Evolutionary conservation across 176 grass and related monocot genomes (phyloP).

Genomic region (Echinochloa phyllopogon): DNA sequence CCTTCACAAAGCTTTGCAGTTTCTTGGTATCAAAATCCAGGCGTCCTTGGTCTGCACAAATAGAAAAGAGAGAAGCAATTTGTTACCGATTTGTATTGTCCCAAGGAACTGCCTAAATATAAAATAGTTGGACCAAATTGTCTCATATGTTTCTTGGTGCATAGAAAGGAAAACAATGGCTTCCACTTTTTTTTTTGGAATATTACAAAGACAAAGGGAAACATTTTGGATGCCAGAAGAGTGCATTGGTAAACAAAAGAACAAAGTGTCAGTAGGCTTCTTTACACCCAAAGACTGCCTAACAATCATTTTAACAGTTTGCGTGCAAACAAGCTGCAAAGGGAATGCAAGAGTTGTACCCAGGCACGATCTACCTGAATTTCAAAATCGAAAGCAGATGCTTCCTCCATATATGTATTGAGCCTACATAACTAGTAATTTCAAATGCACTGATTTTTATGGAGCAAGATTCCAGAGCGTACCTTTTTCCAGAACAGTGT

Average conservation of each 20-base stretch:
- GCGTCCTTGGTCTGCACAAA: conserved; percentile 64
- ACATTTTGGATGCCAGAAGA: background rate
- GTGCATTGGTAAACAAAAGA: background rate
- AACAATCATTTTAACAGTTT: conserved; percentile 15
- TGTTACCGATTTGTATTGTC: background rate
- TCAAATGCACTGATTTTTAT: conserved; percentile 27
- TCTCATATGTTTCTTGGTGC: background rate
- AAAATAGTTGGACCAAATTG: background rate
- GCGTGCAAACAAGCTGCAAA: background rate
- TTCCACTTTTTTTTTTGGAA: background rate
- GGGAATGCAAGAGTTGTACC: background rate
- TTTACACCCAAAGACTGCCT: background rate
- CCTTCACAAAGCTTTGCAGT: conserved; percentile 84
- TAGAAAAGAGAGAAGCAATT: conserved; percentile 31
- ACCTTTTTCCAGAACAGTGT: conserved; percentile 82
- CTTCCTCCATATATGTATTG: background rate
- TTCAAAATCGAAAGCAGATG: conserved; percentile 7
- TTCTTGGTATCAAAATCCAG: conserved; percentile 84
- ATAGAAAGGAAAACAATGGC: background rate
- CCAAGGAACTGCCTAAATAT: background rate
- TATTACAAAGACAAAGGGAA: background rate
- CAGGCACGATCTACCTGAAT: conserved; percentile 1
- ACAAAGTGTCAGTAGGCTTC: background rate
- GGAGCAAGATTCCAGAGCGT: background rate
- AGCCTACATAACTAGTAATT: background rate